Conservation (phyloP, 495 filamentous ascomycete genomes). For the Xylaria telfairii region DNA sequence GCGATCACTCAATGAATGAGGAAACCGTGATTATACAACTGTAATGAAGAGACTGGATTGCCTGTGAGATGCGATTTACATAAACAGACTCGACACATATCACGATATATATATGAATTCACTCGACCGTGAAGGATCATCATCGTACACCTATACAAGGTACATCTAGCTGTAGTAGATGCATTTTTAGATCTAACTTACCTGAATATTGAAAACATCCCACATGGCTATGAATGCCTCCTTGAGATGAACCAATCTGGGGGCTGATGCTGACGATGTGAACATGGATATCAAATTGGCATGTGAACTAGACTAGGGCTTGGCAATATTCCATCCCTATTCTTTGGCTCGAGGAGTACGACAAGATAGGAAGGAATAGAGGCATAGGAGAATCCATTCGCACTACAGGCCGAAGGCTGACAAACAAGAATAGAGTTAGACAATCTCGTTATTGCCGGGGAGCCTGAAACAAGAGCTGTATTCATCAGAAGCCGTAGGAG, state of each 20-base stretch:
- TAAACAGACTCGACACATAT: background rate
- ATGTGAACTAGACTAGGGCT: background rate
- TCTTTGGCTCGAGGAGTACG: background rate
- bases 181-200: conserved; percentile 16
- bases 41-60: background rate
- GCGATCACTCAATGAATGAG: conserved; percentile 9
- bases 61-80: background rate
- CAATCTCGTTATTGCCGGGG: background rate
- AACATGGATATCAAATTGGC: background rate
- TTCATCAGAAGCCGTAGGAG: background rate
- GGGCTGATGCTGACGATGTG: conserved; percentile 18
- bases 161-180: background rate
- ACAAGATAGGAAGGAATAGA: background rate
- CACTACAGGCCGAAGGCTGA: background rate
- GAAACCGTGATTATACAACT: conserved; percentile 23
- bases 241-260: background rate
- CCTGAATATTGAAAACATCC: background rate
- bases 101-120: conserved; percentile 8
- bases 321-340: background rate
- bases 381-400: background rate
- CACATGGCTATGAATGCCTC: conserved; percentile 1
- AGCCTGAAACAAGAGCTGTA: background rate
- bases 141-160: background rate
- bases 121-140: background rate
- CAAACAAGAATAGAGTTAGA: background rate